Evolutionary conservation across 768 basidiomycete species (phyloP), one percentile per base, ranked within the genome.

Genomic region (Paxillus rubicundulus): DNA sequence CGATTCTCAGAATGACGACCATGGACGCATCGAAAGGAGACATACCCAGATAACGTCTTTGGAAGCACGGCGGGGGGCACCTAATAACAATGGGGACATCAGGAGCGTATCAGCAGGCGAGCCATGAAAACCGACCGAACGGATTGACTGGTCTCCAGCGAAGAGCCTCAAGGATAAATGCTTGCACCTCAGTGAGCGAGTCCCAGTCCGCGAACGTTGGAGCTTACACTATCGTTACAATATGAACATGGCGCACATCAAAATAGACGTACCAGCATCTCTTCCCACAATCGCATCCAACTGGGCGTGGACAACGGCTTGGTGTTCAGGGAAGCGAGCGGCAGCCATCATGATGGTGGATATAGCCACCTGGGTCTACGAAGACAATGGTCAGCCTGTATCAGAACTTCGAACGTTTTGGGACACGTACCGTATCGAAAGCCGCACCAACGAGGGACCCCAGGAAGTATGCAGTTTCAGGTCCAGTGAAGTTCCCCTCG

Each of bases 401-500:
- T 2, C 46, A n/a, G 17, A 16, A 42, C 10, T 1, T 5, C 6
- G 6, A 36, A 9, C n/a, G n/a, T n/a, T 2, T n/a, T 1, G 2
- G 0, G 9, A 21, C 21, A 53, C 65, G 36, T 41, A 70, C 72
- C 4, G 84, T 84, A 52, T 84, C 84, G 1, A 79, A 77, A 0
- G 83, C 82, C 17, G 84, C 84, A 18, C 82, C 84, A 40, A 84
- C 81, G 67, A 86, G 78, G 9, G 78, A 77, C 1, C 84, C 84
- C 2, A 79, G 77, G 20, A 86, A 74, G 62, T 81, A 86, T 0
- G 82, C 77, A 0, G 74, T 74, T 55, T 86, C 82, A 14, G 74
- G 65, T 49, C 80, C 75, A 5, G 75, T 74, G 3, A 85, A 66
- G 12, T 75, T 75, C 13, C 79, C 74, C 37, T 80, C 77, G 0